Base-by-base conservation (phyloP, 352 stramenopile genomes). In the Globisporangium paroecandrum region DNA sequence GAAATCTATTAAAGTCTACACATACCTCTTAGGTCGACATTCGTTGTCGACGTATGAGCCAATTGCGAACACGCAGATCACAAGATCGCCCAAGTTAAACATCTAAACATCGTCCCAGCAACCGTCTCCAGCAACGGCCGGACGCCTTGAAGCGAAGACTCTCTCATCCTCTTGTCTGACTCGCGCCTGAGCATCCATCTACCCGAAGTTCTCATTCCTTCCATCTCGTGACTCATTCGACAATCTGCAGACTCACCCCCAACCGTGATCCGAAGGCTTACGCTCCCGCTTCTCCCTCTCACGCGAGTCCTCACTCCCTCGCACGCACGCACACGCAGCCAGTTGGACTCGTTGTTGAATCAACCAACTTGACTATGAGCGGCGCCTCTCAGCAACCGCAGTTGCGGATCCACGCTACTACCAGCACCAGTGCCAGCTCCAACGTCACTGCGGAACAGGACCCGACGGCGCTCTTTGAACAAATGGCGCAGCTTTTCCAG, bases 401-500 rank as follows among this genome's bases (percentile, higher is more conserved):
- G 4, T n/a, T 55, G 20, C 47, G 47, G 8, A 55, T 55, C n/a
- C n/a, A 15, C 47, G 18, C 47, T 24, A 4, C 47, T 24, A 12
- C 5, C 56, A 46, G 13, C 56, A 46, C n/a, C 29, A 62, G 18
- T 36, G 7, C 10, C 32, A 49, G 20, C n/a, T 29, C 18, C 32
- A 62, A 13, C 56, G 25, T 8, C 56, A 47, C 7, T 12, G 32
- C 1, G 10, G 56, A 49, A 22, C 34, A 27, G 22, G 29, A 47
- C 9, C 12, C 12, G 13, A 36, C 56, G 15, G 22, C 38, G 24
- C 24, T 38, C 18, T 62, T 49, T 13, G 29, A 24, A 4, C 27
- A 36, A 13, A 62, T 49, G 56, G 18, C 56, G n/a, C 56, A 47
- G 56, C 29, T 47, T 18, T 62, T 51, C 32, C 56, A 43, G 56